Base-by-base conservation (phyloP, 1,284 basidiomycete genomes). In the Sanghuangporus baumii region DNA sequence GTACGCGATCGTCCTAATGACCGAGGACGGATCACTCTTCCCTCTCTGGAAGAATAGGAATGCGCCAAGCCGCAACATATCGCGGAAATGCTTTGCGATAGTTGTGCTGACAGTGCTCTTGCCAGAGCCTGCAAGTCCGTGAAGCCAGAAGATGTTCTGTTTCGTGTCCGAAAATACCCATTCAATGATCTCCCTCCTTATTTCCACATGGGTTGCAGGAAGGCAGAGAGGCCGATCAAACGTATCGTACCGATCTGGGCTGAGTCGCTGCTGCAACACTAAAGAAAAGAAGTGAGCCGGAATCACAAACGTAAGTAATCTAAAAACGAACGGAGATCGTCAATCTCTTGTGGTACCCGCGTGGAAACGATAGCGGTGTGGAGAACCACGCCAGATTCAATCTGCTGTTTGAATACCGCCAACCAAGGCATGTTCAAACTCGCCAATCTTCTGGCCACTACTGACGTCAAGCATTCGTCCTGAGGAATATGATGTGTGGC, bases 41-140 rank as follows among this genome's bases (percentile, higher is more conserved):
- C 57, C 41, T 6, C 55, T 41, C 11, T 67, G 67, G 8, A 74
- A 71, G 61, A 74, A 76, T 56, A 74, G 74, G 5, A 60, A 52
- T 0, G 75, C 72, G 8, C 67, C 70, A 6, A 71, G 66, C 9
- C 66, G 66, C 2, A 58, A 4, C 2, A 63, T 43, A 2, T 47
- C 41, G n/a, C 63, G 48, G 18, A 69, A 67, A 6, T 46, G n/a
- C 8, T 31, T 38, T 7, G 68, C 66, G 9, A 71, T 61, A 20
- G 65, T 66, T 38, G 66, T 61, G n/a, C 69, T 66, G n/a, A 71
- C 60, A 6, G 67, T 48, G 12, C 69, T 67, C 55, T 70, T 71
- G 14, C 69, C 70, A 12, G 62, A 61, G 12, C 66, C 54, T 5
- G 54, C 26, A 11, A 41, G 31, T 37, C 54, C 68, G n/a, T 20